These are phyloP conservation scores for Penicillium janthinellum DNA, from an alignment of 2,329 filamentous ascomycete species.

Conservation along the genomic window DNA sequence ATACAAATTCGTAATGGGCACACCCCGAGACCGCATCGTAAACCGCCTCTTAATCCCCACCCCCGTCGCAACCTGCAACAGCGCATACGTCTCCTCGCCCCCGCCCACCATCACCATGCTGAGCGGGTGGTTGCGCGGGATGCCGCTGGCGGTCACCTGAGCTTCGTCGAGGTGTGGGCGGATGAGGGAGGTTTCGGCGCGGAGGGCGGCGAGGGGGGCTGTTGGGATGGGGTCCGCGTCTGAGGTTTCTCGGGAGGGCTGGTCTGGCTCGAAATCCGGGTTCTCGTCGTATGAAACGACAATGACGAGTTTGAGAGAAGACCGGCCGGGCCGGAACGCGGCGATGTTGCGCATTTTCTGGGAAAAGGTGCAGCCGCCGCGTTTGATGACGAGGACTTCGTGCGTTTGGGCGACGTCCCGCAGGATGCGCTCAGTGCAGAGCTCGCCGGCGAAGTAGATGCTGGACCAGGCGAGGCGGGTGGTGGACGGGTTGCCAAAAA, in stretches of 20 bases:
- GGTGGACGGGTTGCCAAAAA: slow-evolving; percentile 44
- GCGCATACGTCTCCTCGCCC: slow-evolving; percentile 64
- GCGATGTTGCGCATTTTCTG: slow-evolving; percentile 86
- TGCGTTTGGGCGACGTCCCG: slow-evolving; percentile 56
- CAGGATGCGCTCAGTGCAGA: slow-evolving; percentile 60
- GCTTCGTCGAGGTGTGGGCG: slow-evolving; percentile 74
- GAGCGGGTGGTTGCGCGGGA: slow-evolving; percentile 70
- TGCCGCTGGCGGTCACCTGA: slow-evolving; percentile 71
- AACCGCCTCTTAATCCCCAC: slow-evolving; percentile 78
- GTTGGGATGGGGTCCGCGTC: slow-evolving; percentile 1
- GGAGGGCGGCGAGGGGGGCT: slow-evolving; percentile 44
- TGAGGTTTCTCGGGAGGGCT: slow-evolving; percentile 11
- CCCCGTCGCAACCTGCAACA: slow-evolving; percentile 64
- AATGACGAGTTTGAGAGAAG: slow-evolving; percentile 76
- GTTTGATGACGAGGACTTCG: slow-evolving; percentile 78
- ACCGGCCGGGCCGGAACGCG: slow-evolving; percentile 63
- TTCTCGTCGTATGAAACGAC: slow-evolving; percentile 66
- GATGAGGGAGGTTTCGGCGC: slow-evolving; percentile 47
- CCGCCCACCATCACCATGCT: slow-evolving; percentile 82
- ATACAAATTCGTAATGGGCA: slow-evolving; percentile 76
- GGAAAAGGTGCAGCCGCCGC: slow-evolving; percentile 82
- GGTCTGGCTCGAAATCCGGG: slow-evolving; percentile 10
- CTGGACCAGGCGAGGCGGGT: slow-evolving; percentile 65
- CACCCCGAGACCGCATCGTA: slow-evolving; percentile 76
- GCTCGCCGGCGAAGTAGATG: slow-evolving; percentile 72